phyloP scores from a whole-genome alignment of 1,139 yeast species.

The Debaryomycetaceae sp. region DNA sequence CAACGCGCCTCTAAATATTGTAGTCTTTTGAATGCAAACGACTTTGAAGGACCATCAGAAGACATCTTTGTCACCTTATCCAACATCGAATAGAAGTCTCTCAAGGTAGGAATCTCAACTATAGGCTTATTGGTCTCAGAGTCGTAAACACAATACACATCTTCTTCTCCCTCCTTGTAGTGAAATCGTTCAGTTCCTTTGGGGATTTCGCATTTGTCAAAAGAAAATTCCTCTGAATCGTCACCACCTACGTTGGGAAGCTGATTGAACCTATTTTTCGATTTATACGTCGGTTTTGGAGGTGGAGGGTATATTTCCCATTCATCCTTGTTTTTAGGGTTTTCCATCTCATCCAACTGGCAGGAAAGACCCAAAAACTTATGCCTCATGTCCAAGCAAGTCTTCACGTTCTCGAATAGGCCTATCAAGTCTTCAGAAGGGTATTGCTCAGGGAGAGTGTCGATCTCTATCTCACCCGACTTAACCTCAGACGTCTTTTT shows the following conservation, averaged over 20 bases:
- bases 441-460: conserved; percentile 61
- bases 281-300: conserved; percentile 88
- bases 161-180: conserved; percentile 55
- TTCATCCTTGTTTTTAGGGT: conserved; percentile 70
- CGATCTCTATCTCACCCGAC: conserved; percentile 13
- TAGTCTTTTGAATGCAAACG: conserved; percentile 90
- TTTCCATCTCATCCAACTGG: conserved; percentile 63
- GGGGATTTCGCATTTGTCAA: conserved; percentile 64
- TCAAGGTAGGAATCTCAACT: conserved; percentile 68
- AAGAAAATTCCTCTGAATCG: conserved; percentile 52
- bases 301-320: conserved; percentile 94
- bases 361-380: conserved; percentile 69
- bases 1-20: conserved; percentile 95
- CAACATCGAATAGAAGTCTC: conserved; percentile 80
- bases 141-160: conserved; percentile 64
- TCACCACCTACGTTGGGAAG: conserved; percentile 28
- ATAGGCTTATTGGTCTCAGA: conserved; percentile 31
- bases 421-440: conserved; percentile 69
- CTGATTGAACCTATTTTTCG: conserved; percentile 57
- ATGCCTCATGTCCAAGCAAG: conserved; percentile 71
- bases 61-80: conserved; percentile 68
- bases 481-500: background rate
- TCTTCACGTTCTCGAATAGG: conserved; percentile 66
- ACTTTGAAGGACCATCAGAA: conserved; percentile 95
- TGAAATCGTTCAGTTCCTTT: conserved; percentile 46